Conservation (phyloP, 2,329 filamentous ascomycete genomes). For the Septoria linicola region DNA sequence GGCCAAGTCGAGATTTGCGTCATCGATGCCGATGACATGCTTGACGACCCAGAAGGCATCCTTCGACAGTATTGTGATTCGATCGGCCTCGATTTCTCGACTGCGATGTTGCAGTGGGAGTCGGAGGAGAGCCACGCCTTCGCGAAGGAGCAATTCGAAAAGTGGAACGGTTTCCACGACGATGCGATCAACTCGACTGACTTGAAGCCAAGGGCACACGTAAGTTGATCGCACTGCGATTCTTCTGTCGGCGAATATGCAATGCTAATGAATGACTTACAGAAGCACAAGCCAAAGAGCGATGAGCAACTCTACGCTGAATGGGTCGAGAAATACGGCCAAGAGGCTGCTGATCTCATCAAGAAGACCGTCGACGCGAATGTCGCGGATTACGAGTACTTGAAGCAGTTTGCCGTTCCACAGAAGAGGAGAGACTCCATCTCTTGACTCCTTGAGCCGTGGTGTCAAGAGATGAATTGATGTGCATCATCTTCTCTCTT, state of each 20-base stretch:
- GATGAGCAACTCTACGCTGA: slow-evolving; percentile 67
- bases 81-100: slow-evolving; percentile 72
- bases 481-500: neutral
- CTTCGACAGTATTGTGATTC: slow-evolving; percentile 78
- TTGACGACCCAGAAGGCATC: slow-evolving; percentile 76
- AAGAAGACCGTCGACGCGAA: slow-evolving; percentile 70
- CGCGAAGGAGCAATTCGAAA: slow-evolving; percentile 79
- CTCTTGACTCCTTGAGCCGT: slow-evolving; percentile 12
- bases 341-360: slow-evolving; percentile 68
- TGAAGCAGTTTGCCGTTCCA: slow-evolving; percentile 67
- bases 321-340: slow-evolving; percentile 73
- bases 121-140: slow-evolving; percentile 67
- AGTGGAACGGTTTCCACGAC: slow-evolving; percentile 96
- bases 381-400: slow-evolving; percentile 72
- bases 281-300: slow-evolving; percentile 62
- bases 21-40: slow-evolving; percentile 88
- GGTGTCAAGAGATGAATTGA: slow-evolving; percentile 5
- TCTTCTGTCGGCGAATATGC: slow-evolving; percentile 11
- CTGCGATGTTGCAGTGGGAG: slow-evolving; percentile 82
- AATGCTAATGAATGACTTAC: slow-evolving; percentile 13
- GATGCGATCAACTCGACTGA: slow-evolving; percentile 83
- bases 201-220: slow-evolving; percentile 67
- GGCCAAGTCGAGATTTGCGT: slow-evolving; percentile 68
- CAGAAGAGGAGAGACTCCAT: slow-evolving; percentile 16
- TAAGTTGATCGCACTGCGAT: slow-evolving; percentile 40